Base-by-base conservation (phyloP, 2,329 filamentous ascomycete genomes). In the Graphilbum sp. region DNA sequence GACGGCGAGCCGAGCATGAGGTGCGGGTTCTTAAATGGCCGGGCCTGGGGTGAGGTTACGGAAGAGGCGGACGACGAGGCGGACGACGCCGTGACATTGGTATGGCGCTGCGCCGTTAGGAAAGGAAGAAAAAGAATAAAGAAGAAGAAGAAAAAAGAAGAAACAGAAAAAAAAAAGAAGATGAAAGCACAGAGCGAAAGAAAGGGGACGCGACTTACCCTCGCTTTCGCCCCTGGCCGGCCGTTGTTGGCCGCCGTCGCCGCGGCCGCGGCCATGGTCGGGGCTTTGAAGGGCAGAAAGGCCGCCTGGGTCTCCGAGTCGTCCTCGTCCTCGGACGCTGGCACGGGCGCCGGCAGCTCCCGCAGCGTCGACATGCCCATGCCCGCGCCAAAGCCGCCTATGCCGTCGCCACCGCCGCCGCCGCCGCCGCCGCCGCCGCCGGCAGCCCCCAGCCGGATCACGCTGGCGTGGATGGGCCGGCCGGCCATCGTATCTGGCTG, bases 291-390 rank as follows among this genome's bases (percentile, higher is more conserved):
- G 0, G 63, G 66, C 23, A 69, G 55, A 47, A 75, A 75, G 0
- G 69, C 70, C 0, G 69, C 68, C 45, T 72, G 68, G 3, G 59
- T 62, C 38, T 72, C 69, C 2, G 64, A 66, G 7, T 72, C 72
- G 2, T 71, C 67, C 17, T 58, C 65, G 12, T 56, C 57, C 23
- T 60, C 61, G 49, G 49, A 29, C n/a, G 49, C 52, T 4, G 49
- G 47, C 12, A 1, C 38, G 32, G 15, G 18, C 29, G 5, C 19
- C 7, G 30, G 8, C n/a, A 4, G 32, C 10, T 32, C n/a, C 16
- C 30, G 27, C 27, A 29, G 24, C 3, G 32, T 20, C 9, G 31
- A 33, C 9, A 40, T 39, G 24, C 41, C 38, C 10, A 40, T 25
- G 27, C 25, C 31, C 5, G 13, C 12, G 5, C 16, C 24, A 12